Evolutionary conservation across 768 basidiomycete genomes (phyloP).

Genomic region (Agaricus subrufescens): DNA sequence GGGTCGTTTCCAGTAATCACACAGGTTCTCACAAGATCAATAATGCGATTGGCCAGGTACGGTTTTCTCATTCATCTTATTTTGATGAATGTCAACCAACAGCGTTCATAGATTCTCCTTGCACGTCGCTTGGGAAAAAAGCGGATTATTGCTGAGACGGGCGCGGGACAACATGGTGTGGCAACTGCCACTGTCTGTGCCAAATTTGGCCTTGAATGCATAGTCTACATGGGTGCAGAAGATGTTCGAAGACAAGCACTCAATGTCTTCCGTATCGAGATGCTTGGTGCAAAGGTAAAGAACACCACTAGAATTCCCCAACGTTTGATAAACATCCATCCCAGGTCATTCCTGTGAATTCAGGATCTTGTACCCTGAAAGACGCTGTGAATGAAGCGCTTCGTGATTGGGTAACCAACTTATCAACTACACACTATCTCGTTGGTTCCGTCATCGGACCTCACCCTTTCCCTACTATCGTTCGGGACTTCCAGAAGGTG

Average conservation of each 20-base stretch:
- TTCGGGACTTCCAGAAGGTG: constrained; percentile 95
- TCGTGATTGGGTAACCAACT: constrained; percentile 98
- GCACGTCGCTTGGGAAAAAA: constrained; percentile 94
- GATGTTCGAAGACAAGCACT: constrained; percentile 94
- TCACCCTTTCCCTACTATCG: constrained; percentile 98
- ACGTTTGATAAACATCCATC: background rate
- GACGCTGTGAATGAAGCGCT: constrained; percentile 98
- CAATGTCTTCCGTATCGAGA: constrained; percentile 97
- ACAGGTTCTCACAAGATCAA: constrained; percentile 99
- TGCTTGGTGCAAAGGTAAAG: constrained; percentile 96
- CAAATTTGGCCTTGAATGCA: constrained; percentile 90
- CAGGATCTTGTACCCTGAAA: constrained; percentile 93
- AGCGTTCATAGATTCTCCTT: constrained; percentile 66
- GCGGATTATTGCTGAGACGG: constrained; percentile 97
- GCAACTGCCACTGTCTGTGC: constrained; percentile 99
- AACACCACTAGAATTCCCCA: constrained; percentile 18
- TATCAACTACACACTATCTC: constrained; percentile 91
- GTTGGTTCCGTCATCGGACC: constrained; percentile 98
- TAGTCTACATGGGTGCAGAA: constrained; percentile 98
- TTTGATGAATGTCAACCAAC: background rate
- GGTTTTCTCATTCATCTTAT: constrained; percentile 11
- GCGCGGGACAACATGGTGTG: constrained; percentile 98
- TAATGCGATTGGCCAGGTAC: constrained; percentile 93
- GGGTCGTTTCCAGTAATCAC: constrained; percentile 64
- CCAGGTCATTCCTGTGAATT: constrained; percentile 89